These are phyloP conservation scores for Pseudogymnoascus sp. DNA, from an alignment of 2,329 filamentous ascomycete genomes.

Conservation along the genomic window DNA sequence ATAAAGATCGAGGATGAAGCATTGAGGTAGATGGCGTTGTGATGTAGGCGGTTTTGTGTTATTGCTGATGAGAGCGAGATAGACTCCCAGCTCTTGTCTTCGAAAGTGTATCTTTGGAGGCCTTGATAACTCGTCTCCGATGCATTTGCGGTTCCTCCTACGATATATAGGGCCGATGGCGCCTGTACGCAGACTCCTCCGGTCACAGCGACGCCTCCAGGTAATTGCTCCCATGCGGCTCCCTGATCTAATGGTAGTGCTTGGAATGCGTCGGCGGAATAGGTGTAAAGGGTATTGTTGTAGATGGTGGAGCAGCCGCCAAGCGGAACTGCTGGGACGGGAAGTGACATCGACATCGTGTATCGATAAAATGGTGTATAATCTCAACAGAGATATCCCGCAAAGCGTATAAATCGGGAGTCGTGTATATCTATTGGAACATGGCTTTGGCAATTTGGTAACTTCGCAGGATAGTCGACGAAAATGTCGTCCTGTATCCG, in stretches of 20 bases:
- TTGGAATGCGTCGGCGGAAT: conserved; percentile 66
- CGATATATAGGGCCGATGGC: conserved; percentile 63
- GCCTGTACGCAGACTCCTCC: conserved; percentile 72
- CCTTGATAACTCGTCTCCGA: conserved; percentile 56
- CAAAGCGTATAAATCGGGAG: neutral
- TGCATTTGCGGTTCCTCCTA: conserved; percentile 59
- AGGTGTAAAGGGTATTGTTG: conserved; percentile 77
- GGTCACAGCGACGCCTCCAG: conserved; percentile 60
- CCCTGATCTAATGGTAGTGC: conserved; percentile 61
- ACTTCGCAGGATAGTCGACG: neutral
- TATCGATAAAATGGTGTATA: neutral
- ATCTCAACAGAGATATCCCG: neutral
- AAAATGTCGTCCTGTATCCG: neutral
- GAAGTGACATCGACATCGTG: conserved; percentile 35
- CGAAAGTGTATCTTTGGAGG: conserved; percentile 61
- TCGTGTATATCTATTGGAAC: conserved; percentile 2
- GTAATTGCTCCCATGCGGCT: conserved; percentile 61
- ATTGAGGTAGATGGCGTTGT: conserved; percentile 68
- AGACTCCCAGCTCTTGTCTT: conserved; percentile 49
- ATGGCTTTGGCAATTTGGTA: neutral
- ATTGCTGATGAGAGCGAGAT: conserved; percentile 34
- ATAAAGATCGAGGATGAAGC: conserved; percentile 65
- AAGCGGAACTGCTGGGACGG: conserved; percentile 61
- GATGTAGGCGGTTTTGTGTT: conserved; percentile 57
- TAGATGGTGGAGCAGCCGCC: conserved; percentile 76